Evolutionary conservation across 805 yeast species (phyloP), one percentile per base, ranked within the genome.

Genomic region (Wickerhamiella musiphila): DNA sequence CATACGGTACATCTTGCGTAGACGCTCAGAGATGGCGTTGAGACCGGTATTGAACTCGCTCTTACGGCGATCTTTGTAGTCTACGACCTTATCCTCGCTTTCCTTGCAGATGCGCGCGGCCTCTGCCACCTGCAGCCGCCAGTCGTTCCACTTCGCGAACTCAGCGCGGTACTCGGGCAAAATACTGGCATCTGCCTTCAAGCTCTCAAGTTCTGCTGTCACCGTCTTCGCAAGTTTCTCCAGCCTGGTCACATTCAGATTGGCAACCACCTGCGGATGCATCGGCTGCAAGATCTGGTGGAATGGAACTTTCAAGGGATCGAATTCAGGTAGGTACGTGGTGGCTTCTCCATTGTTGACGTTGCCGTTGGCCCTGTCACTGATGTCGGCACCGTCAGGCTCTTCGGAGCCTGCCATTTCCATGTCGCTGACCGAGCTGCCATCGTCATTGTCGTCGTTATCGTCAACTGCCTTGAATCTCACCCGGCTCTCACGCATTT

Each of bases 1-100:
- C 92, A 90, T 79, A 49, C 84, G 93, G 48, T 90, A 90, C 96
- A 90, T 84, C 46, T 82, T 94, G 52, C 86, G 90, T 41, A 90
- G 65, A 5, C 93, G 78, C 51, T 73, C 61, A 1, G 95, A 82
- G 18, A 90, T 90, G 14, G 72, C 65, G 42, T 73, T 69, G 58
- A 92, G 90, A 0, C 99, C 98, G 39, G 68, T 70, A 93, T 83
- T 83, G 48, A 90, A 90, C 52, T 90, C 95, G 39, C 74, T 83
- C 33, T 78, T 61, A 33, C 96, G 61, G 37, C 65, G 70, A 34
- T 75, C 68, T 50, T 76, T 76, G 43, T 82, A 59, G 11, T 69
- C 75, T 46, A 79, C 93, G 33, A 74, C 65, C 30, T 60, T 54
- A 28, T 56, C 61, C 41, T 77, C 71, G 37, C 71, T 60, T 12